phyloP scores from a whole-genome alignment of 345 rosid genomes.

The Moringa oleifera region DNA sequence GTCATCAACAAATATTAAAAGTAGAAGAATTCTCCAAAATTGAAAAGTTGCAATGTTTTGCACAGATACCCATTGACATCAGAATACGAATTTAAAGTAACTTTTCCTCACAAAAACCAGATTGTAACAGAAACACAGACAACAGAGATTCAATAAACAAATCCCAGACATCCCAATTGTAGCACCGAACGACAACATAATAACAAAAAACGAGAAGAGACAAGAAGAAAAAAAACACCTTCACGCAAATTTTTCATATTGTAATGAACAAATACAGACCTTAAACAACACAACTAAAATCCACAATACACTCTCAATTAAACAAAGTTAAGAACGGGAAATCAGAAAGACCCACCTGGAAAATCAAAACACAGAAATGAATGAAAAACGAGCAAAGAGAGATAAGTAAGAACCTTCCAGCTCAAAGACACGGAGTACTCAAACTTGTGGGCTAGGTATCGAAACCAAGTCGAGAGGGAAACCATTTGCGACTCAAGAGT shows the following conservation, averaged over 20 bases:
- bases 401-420: slow-evolving; percentile 46
- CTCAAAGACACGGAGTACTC: slow-evolving; percentile 59
- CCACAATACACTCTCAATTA: background rate
- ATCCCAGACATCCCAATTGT: background rate
- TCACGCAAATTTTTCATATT: background rate
- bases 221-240: background rate
- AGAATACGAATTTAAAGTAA: no score
- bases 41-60: background rate
- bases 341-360: background rate
- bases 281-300: background rate
- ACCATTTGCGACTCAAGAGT: slow-evolving; percentile 33
- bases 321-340: background rate
- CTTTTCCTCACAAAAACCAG: no score
- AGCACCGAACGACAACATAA: background rate
- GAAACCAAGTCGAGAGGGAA: slow-evolving; percentile 67
- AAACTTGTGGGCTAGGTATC: slow-evolving; percentile 63
- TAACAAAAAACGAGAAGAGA: background rate
- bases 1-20: background rate
- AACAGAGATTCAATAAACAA: background rate
- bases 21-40: background rate
- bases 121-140: background rate
- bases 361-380: background rate
- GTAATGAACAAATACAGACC: slow-evolving; percentile 1
- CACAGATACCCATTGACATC: background rate
- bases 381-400: slow-evolving; percentile 4